Base-by-base conservation (phyloP, 345 rosid species). In the Eucalyptus marginata region DNA sequence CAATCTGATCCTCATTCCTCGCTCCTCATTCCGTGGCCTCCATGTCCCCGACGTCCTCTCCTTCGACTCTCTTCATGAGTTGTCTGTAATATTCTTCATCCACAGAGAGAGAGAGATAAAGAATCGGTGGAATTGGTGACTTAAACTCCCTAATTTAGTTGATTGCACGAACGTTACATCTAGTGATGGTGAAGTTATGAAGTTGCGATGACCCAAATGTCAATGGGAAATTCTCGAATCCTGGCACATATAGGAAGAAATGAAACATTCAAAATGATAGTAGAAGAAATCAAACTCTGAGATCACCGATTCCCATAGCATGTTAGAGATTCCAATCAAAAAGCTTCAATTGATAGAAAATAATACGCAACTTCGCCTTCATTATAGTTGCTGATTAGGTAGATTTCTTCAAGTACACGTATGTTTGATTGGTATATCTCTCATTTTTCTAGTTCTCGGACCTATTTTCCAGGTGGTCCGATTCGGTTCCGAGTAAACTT, bases 401-500 rank as follows among this genome's bases (percentile, higher is more conserved):
- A 36, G 27, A 71, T 18, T 25, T 18, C 83, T 71, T 36, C 27
- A 5, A 6, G 4, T 36, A 20, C 22, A 20, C 15, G 4, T 71
- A 18, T 10, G 13, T 40, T 36, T 10, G 25, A 40, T 12, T 25
- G 7, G 13, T 27, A 3, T 10, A 40, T 18, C 14, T 20, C 36
- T 36, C 36, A 36, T 36, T 36, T 36, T 36, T 36, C 36, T 36
- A 36, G 36, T 17, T 52, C 56, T 18, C 0, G 0, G 18, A 52
- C 56, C 9, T 18, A 0, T 3, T 52, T 52, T 52, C 56, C 22
- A 52, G 7, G 4, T 52, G 1, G 18, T 52, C 9, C 0, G 56
- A 52, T 52, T 52, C 0, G 9, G 0, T 52, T 52, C 0, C 0
- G 3, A 56, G 27, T 56, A 56, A 56, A 20, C 27, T 4, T 51